Evolutionary conservation across 352 stramenopile genomes (phyloP), one percentile per base, ranked within the genome.

Genomic region (Phytophthora nicotianae): DNA sequence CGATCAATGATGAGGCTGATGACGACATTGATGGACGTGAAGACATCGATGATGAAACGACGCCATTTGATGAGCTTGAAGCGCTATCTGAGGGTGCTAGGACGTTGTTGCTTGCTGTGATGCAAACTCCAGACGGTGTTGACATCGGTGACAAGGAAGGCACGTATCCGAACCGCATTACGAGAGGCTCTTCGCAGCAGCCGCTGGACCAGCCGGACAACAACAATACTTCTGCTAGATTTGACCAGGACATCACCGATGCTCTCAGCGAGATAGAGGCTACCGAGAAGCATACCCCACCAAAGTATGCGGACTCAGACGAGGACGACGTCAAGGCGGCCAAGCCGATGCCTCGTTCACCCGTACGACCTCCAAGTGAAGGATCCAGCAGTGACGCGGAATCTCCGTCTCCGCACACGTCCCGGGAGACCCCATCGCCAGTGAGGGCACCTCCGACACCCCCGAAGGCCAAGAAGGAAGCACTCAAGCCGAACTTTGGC

Each of bases 101-200:
- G 19, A 96, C 88, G 38, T 65, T 96, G 40, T 45, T 96, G 37
- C 69, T 96, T 49, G 88, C 88, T 27, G 86, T 96, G 5, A 96
- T 96, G 88, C 86, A 95, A 52, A 96, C 86, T 2, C 88, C 88
- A 4, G 86, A 95, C 23, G 84, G 86, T 19, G 70, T 95, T 37
- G 86, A 96, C 37, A 68, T 94, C 54, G 79, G 79, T 26, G 81
- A 91, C 9, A 79, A 74, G 41, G 80, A 88, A 19, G 68, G 60
- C 33, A 62, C 50, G 11, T 91, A 81, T 38, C 71, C 79, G 27
- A 74, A 72, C 55, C 62, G 70, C 7, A 48, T 64, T 75, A 58
- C 61, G n/a, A 66, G 68, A 53, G 52, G 55, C 23, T 72, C 69
- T 48, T 72, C 57, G 17, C 59, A 74, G 17, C 65, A 74, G 58